Percentiles rank a stretch among this genome's conserved stretches.
Conservation (phyloP, 768 basidiomycete species). For the Suillus tomentosus region DNA sequence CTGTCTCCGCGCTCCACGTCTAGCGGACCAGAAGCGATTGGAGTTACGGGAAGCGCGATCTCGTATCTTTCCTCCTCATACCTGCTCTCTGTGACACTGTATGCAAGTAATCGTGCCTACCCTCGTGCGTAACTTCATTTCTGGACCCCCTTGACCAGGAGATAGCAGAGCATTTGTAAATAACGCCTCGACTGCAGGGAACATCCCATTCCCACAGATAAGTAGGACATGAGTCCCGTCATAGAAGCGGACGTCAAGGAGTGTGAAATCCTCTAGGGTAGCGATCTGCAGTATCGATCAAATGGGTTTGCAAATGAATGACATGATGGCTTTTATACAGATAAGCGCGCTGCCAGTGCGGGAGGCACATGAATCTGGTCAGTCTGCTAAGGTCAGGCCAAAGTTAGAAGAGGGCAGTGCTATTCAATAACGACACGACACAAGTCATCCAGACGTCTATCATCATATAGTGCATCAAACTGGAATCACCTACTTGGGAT, state of each 20-base stretch:
- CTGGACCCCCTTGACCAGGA: constrained; percentile 26
- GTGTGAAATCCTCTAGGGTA: constrained; percentile 16
- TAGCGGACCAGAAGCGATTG: constrained; percentile 23
- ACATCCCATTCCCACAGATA: constrained; percentile 47
- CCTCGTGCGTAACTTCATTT: constrained; percentile 33
- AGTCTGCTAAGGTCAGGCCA: not conserved
- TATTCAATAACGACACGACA: not conserved
- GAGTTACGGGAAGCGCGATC: constrained; percentile 38
- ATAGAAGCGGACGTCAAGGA: constrained; percentile 44
- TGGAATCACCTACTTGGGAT: too few relatives aligned
- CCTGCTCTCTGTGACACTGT: not conserved
- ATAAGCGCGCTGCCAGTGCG: not conserved
- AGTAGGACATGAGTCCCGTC: constrained; percentile 33
- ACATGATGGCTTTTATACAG: not conserved
- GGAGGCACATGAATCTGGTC: not conserved
- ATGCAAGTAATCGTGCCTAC: constrained; percentile 32
- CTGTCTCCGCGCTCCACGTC: constrained; percentile 27
- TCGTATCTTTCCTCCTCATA: constrained; percentile 28
- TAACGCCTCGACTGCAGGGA: constrained; percentile 46
- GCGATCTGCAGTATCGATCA: not conserved
- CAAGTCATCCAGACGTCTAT: not conserved
- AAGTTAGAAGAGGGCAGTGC: not conserved
- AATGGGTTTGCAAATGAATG: not conserved
- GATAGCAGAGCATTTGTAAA: constrained; percentile 19
- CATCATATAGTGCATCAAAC: too few relatives aligned